Evolutionary conservation across 176 grass and related monocot species (phyloP).

Genomic region (Otatea glauca): DNA sequence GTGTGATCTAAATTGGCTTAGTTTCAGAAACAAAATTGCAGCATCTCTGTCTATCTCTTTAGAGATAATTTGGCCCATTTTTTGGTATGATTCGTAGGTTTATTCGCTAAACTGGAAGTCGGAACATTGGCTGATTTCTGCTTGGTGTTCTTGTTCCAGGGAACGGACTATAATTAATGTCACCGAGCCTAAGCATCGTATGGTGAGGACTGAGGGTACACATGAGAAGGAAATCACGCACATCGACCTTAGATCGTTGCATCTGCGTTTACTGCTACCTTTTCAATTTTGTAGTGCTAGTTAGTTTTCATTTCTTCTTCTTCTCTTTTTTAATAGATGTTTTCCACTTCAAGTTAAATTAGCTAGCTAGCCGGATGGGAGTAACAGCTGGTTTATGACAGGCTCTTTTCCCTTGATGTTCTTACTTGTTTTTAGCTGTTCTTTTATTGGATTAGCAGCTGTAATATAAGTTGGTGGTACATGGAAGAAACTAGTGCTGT

Average conservation of each 20-base stretch:
- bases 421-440: slow-evolving; percentile 32
- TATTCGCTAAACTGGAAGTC: background rate
- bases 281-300: slow-evolving; percentile 56
- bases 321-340: background rate
- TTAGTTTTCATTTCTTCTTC: background rate
- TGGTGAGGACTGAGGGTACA: background rate
- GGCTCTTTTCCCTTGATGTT: background rate
- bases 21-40: no score
- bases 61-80: background rate
- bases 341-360: slow-evolving; percentile 17
- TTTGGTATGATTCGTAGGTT: background rate
- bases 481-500: slow-evolving; percentile 15
- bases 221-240: background rate
- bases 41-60: no score
- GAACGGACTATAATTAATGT: background rate
- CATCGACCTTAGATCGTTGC: slow-evolving; percentile 12
- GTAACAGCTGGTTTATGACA: background rate
- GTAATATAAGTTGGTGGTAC: slow-evolving; percentile 49
- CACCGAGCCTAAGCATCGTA: background rate
- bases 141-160: slow-evolving; percentile 17
- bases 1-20: background rate
- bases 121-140: slow-evolving; percentile 4
- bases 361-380: slow-evolving; percentile 7
- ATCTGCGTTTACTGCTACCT: slow-evolving; percentile 3
- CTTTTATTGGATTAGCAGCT: slow-evolving; percentile 44